phyloP scores from a whole-genome alignment of 345 rosid species.

The Mercurialis annua region DNA sequence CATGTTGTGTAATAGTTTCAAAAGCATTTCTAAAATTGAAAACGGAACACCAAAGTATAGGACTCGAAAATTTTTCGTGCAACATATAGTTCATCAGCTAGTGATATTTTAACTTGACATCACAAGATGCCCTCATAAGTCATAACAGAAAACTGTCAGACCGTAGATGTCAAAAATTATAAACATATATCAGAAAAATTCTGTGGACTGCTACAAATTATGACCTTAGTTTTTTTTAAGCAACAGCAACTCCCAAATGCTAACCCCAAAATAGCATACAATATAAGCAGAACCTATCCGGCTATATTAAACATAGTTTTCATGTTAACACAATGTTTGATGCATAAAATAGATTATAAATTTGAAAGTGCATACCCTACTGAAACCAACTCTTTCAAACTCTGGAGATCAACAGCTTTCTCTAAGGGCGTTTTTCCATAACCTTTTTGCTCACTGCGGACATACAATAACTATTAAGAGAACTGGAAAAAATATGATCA shows the following conservation, averaged over 20 bases:
- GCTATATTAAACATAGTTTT: not conserved
- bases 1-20: too few species aligned
- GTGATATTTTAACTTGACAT: not conserved
- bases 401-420: constrained; percentile 77
- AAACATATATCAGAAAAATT: not conserved
- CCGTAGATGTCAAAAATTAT: not conserved
- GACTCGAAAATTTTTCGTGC: too few species aligned
- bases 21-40: too few species aligned
- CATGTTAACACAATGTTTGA: not conserved
- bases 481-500: not conserved
- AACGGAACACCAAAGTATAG: too few species aligned
- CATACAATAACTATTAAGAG: constrained; percentile 10
- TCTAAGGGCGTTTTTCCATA: constrained; percentile 79
- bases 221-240: too few species aligned
- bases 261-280: not conserved
- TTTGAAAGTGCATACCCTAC: constrained; percentile 57
- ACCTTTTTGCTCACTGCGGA: constrained; percentile 75
- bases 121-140: not conserved
- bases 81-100: too few species aligned
- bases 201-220: not conserved
- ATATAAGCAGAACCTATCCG: not conserved
- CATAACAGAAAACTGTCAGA: not conserved
- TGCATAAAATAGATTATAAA: not conserved
- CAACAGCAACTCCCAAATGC: not conserved
- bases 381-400: constrained; percentile 50